A percentile compares a stretch with the other conserved stretches of the same genome.
phyloP scores from a whole-genome alignment of 768 basidiomycete species.

The Lentinula sp. region DNA sequence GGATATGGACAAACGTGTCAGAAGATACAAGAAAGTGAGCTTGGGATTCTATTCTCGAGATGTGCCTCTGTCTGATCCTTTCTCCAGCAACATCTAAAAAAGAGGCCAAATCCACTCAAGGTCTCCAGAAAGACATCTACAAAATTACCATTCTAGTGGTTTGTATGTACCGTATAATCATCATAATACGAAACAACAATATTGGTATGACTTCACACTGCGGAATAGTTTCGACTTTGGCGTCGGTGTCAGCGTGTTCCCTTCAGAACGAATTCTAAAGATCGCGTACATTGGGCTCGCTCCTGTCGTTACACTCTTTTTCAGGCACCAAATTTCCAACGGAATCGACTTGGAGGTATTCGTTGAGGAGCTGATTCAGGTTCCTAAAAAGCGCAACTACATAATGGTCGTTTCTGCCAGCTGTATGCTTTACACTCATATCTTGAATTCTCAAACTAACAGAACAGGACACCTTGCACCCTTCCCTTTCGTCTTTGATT shows the following conservation, averaged over 20 bases:
- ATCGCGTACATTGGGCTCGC: neutral
- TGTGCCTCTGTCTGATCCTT: conserved; percentile 3
- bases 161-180: neutral
- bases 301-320: neutral
- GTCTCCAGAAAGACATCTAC: conserved; percentile 41
- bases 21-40: conserved; percentile 60
- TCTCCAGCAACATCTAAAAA: conserved; percentile 40
- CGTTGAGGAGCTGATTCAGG: neutral
- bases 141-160: conserved; percentile 54
- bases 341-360: neutral
- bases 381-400: neutral
- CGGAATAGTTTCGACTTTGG: no score
- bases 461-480: neutral
- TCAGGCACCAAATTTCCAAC: neutral
- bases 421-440: neutral
- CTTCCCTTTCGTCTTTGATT: conserved; percentile 1
- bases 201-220: neutral
- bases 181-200: neutral
- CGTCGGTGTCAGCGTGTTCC: no score
- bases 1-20: conserved; percentile 63
- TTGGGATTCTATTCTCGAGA: neutral
- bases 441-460: neutral
- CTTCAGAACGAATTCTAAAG: neutral
- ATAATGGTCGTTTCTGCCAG: neutral
- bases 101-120: conserved; percentile 54